Percentiles rank a stretch among this genome's conserved stretches.
Conservation (phyloP, 306 rosid species). For the Cucumis sativus region Cucumber_9930_V3 NC_026659.2:27562501-27563000, state of each 20-base stretch:
- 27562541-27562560: too few relatives aligned
- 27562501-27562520: too few relatives aligned
- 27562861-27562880: constrained; percentile 8
- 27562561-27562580: too few relatives aligned
- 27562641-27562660: too few relatives aligned
- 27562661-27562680: neutral
- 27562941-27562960: constrained; percentile 30
- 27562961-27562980: constrained; percentile 32
- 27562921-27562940: constrained; percentile 32
- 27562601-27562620: too few relatives aligned
- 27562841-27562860: neutral
- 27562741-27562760: neutral
- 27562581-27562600: too few relatives aligned
- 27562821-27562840: neutral
- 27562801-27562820: constrained; percentile 15
- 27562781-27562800: neutral
- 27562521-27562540: too few relatives aligned
- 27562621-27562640: too few relatives aligned
- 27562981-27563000: constrained; percentile 16
- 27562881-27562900: neutral
- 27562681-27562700: neutral
- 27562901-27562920: neutral
- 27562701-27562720: neutral
- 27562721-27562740: neutral
- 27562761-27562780: neutral